Base-by-base conservation (phyloP, 2,329 filamentous ascomycete species). In the Xylaria multiplex region DNA sequence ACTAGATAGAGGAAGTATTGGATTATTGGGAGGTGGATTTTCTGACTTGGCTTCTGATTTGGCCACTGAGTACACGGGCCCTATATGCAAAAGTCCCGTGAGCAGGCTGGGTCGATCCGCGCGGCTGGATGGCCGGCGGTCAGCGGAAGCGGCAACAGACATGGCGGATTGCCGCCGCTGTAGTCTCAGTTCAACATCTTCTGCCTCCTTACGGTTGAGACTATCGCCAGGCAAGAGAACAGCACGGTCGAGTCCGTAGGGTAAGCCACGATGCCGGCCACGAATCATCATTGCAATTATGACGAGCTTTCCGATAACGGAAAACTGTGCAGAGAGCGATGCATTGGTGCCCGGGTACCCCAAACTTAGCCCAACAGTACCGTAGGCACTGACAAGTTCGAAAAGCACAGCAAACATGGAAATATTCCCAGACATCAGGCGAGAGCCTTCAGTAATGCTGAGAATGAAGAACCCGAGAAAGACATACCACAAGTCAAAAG, bases 401-500 rank as follows among this genome's bases (percentile, higher is more conserved):
- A 97, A 97, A 2, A 97, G 83, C 6, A 90, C 82, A 6, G 85
- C 81, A 76, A 92, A 94, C 77, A 92, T 81, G 64, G 88, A 86
- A 73, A 93, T 92, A 3, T 89, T 81, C 37, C 79, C 78, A 2
- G 74, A 85, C 75, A 91, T 83, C 13, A 99, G 83, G 16, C 89
- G 88, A 7, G 74, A 64, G 3, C 93, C 95, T 80, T 99, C 96
- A 35, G 92, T 89, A 73, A 99, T 97, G 67, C 91, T 86, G 74
- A 99, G 91, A 76, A 98, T 87, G 80, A 99, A 99, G 72, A 97
- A 88, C 0, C 96, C 96, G 24, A 98, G 78, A 76, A 97, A 97
- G 64, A 99, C 91, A 74, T 93, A 99, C 96, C 96, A 99, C 79
- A 99, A 79, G 80, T 99, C 96, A 81, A 99, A 99, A 60, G 93